Base-by-base conservation (phyloP, 129 eudicot genomes). In the Lactuca sativa region DNA sequence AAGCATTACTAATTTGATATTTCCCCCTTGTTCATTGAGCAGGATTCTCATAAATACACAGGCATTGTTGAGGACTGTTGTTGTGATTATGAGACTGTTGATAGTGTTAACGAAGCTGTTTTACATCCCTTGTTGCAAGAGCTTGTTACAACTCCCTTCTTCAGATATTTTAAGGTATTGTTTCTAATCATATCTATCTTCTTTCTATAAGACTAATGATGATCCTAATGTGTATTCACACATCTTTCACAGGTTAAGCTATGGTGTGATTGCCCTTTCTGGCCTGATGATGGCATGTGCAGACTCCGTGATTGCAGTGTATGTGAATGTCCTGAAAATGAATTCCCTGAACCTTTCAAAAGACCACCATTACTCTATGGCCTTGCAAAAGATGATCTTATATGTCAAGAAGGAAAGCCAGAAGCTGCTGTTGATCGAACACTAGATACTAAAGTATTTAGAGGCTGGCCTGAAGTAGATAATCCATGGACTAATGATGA, bases 241-340 rank as follows among this genome's bases (percentile, higher is more conserved):
- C 14, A 64, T 51, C 30, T 32, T 16, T 62, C 52, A 73, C 90
- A 93, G 98, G 97, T 87, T 60, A 93, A 90, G 75, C 78, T 93
- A 66, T 93, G 99, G 99, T 93, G 97, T 69, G 99, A 93, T 81
- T 93, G 99, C 73, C 99, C 97, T 33, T 90, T 93, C 81, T 93
- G 97, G 99, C 97, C 95, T 52, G 99, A 93, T 80, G 99, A 93
- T 80, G 99, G 97, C 54, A 90, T 89, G 97, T 90, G 99, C 79
- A 66, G 78, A 63, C 75, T 93, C 74, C 99, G 97, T 53, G 97
- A 93, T 76, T 93, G 99, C 71, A 90, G 95, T 78, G 95, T 93
- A 38, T 93, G 99, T 74, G 99, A 93, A 90, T 93, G 97, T 75
- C 93, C 96, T 13, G 99, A 90, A 54, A 85, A 72, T 76, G 99